Evolutionary conservation across 371 early-diverging fungal species (phyloP).

Genomic region (Syncephalis plumigaleata): DNA sequence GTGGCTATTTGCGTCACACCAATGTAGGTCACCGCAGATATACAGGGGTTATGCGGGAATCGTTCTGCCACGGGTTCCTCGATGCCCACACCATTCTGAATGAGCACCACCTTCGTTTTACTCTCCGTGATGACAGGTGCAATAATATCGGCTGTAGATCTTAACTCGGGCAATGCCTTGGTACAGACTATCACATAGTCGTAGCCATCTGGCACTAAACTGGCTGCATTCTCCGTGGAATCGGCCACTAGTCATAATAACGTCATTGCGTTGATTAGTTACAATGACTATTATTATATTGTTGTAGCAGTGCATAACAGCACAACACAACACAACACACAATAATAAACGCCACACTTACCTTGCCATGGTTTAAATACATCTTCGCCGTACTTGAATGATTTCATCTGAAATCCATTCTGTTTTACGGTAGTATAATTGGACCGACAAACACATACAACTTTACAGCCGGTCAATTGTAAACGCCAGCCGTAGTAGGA

Average conservation of each 20-base stretch:
- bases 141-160: slow-evolving; percentile 38
- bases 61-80: slow-evolving; percentile 39
- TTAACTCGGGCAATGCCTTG: slow-evolving; percentile 51
- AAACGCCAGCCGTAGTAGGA: slow-evolving; percentile 56
- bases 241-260: slow-evolving; percentile 16
- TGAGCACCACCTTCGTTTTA: slow-evolving; percentile 46
- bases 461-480: slow-evolving; percentile 21
- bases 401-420: slow-evolving; percentile 46
- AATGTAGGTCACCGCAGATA: slow-evolving; percentile 58
- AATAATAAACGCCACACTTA: slow-evolving; percentile 5
- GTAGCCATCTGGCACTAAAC: slow-evolving; percentile 27
- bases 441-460: slow-evolving; percentile 67
- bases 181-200: slow-evolving; percentile 46
- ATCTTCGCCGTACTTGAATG: slow-evolving; percentile 38
- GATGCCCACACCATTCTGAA: slow-evolving; percentile 77
- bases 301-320: too few relatives aligned
- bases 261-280: neutral
- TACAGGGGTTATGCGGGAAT: slow-evolving; percentile 47
- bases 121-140: slow-evolving; percentile 32
- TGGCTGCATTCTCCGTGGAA: slow-evolving; percentile 15
- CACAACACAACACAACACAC: neutral
- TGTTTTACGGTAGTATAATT: slow-evolving; percentile 43
- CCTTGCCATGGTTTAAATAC: slow-evolving; percentile 39
- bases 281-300: too few relatives aligned
- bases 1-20: slow-evolving; percentile 40